Conservation (phyloP, 169 alveolate genomes). For the Theileria orientalis region DNA sequence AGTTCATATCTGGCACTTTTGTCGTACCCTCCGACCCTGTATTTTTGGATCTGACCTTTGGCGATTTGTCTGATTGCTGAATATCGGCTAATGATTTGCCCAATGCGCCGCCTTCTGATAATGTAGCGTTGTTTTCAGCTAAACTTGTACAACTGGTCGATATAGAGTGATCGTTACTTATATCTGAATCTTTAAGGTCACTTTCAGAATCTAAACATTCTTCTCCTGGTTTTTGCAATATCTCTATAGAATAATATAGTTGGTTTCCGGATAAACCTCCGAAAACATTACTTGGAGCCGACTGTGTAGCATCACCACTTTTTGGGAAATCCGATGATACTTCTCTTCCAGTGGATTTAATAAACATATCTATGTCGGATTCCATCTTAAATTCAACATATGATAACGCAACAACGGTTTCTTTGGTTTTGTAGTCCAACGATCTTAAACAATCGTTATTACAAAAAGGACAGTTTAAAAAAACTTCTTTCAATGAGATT, state of each 20-base stretch:
- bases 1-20: too few species aligned
- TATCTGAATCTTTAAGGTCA: not conserved
- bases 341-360: not conserved
- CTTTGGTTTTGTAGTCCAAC: too few species aligned
- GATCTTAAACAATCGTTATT: too few species aligned
- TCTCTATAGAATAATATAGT: not conserved
- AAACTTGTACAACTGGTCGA: not conserved
- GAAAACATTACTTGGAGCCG: not conserved
- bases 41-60: too few species aligned
- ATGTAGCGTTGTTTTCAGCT: not conserved
- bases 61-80: too few species aligned
- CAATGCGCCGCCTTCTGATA: too few species aligned
- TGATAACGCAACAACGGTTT: not conserved
- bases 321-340: not conserved
- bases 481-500: too few species aligned
- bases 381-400: not conserved
- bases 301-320: constrained; percentile 4
- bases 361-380: not conserved
- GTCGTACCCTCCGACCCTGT: too few species aligned
- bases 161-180: too few species aligned
- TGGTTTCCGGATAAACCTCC: not conserved
- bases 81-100: too few species aligned
- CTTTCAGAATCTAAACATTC: not conserved
- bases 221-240: not conserved
- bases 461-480: too few species aligned